A percentile compares a stretch with the other conserved stretches of the same genome.
phyloP scores from a whole-genome alignment of 805 yeast species.

The Candida wancherniae region DNA sequence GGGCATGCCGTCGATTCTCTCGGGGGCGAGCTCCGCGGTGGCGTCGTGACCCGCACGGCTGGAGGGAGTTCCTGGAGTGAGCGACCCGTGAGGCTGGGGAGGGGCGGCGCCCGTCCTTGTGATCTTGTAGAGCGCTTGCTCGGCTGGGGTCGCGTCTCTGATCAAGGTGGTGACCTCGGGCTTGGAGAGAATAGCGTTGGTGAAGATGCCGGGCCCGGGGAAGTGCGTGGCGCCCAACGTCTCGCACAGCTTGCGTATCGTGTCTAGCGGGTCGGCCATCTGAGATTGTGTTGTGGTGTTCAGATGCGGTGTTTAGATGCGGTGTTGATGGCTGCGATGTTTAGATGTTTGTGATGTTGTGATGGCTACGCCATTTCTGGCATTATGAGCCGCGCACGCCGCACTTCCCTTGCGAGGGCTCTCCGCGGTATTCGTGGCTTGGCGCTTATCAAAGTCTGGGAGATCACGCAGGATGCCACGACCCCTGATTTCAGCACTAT shows the following conservation, averaged over 20 bases:
- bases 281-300: neutral
- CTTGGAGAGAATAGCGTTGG: conserved; percentile 52
- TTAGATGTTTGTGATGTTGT: no score
- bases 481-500: no score
- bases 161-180: conserved; percentile 54
- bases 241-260: conserved; percentile 21
- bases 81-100: conserved; percentile 4
- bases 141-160: conserved; percentile 53
- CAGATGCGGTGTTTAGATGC: neutral
- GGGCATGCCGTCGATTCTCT: conserved; percentile 48
- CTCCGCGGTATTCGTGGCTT: no score
- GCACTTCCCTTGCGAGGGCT: no score
- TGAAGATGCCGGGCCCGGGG: conserved; percentile 56
- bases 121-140: conserved; percentile 46
- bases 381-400: no score
- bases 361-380: no score
- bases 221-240: conserved; percentile 44
- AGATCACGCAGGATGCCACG: no score
- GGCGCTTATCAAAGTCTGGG: no score
- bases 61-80: neutral
- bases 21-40: conserved; percentile 15
- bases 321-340: no score
- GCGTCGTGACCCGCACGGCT: conserved; percentile 1
- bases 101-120: conserved; percentile 33
- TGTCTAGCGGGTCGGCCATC: conserved; percentile 10